A percentile compares a stretch with the other conserved stretches of the same genome.
phyloP scores from a whole-genome alignment of 495 filamentous ascomycete genomes.

The Talaromyces liani region DNA sequence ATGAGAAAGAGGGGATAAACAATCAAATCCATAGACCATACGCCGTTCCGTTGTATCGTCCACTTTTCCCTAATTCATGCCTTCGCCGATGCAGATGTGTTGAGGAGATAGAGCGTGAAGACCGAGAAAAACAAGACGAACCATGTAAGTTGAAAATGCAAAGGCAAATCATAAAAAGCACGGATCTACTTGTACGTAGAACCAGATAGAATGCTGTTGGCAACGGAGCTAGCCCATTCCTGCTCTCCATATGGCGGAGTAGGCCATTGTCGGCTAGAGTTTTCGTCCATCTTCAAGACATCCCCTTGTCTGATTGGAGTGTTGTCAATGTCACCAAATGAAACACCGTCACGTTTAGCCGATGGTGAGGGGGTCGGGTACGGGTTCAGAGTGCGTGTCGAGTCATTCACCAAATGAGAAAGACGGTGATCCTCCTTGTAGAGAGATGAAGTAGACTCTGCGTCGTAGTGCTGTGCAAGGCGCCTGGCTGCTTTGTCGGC shows the following conservation, averaged over 20 bases:
- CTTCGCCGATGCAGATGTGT: neutral
- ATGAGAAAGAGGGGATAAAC: slow-evolving; percentile 11
- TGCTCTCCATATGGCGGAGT: slow-evolving; percentile 92
- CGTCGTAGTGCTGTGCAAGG: slow-evolving; percentile 41
- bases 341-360: slow-evolving; percentile 65
- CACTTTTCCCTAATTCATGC: slow-evolving; percentile 1
- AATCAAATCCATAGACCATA: slow-evolving; percentile 13
- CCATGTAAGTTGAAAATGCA: neutral
- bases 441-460: slow-evolving; percentile 29
- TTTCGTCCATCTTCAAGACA: slow-evolving; percentile 50
- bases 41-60: slow-evolving; percentile 2
- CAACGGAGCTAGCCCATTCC: slow-evolving; percentile 78
- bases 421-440: slow-evolving; percentile 38
- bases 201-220: slow-evolving; percentile 68
- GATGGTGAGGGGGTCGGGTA: slow-evolving; percentile 92
- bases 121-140: neutral
- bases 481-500: slow-evolving; percentile 49
- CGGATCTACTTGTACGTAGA: slow-evolving; percentile 35
- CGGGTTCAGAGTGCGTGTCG: slow-evolving; percentile 52
- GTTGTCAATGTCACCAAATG: slow-evolving; percentile 53
- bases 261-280: slow-evolving; percentile 69
- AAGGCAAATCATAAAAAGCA: neutral
- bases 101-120: neutral
- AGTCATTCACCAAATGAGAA: slow-evolving; percentile 42
- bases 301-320: slow-evolving; percentile 43